Conservation (phyloP, 176 grass and related monocot genomes). For the Oryza australiensis region DNA sequence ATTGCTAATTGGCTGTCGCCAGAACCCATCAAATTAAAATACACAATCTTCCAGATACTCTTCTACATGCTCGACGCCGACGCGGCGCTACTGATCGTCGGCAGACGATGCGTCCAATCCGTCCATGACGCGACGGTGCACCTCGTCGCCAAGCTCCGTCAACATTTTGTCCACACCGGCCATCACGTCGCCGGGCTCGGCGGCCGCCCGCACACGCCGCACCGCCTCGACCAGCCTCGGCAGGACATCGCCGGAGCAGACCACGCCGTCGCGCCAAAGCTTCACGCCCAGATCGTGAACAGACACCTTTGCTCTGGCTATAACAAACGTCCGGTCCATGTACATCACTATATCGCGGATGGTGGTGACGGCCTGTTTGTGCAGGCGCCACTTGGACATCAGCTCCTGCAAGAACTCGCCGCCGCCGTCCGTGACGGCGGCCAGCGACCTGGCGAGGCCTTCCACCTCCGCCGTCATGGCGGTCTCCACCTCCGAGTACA, state of each 20-base stretch:
- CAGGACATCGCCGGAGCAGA: conserved; percentile 9
- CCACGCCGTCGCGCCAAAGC: conserved; percentile 21
- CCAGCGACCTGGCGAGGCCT: not conserved
- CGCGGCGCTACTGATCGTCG: too few species aligned
- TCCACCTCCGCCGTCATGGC: conserved; percentile 33
- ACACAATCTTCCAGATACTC: too few species aligned
- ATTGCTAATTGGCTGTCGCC: too few species aligned
- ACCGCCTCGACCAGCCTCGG: conserved; percentile 8
- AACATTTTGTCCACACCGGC: conserved; percentile 1
- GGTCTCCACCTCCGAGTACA: conserved; percentile 11
- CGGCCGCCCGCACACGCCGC: not conserved
- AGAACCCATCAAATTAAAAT: too few species aligned
- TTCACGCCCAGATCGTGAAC: conserved; percentile 13
- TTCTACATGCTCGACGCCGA: too few species aligned
- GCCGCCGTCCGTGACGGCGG: not conserved
- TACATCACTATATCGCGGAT: not conserved
- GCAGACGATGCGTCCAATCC: not conserved
- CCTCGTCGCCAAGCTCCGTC: conserved; percentile 1
- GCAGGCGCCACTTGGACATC: conserved; percentile 22
- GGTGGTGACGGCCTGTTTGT: not conserved
- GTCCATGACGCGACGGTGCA: not conserved
- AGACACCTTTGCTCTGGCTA: not conserved
- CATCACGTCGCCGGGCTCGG: not conserved
- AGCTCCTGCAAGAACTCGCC: conserved; percentile 32
- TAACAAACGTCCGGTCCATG: conserved; percentile 31